Evolutionary conservation across 1,139 yeast species (phyloP).

Genomic region (Taphrina wiesneri): DNA sequence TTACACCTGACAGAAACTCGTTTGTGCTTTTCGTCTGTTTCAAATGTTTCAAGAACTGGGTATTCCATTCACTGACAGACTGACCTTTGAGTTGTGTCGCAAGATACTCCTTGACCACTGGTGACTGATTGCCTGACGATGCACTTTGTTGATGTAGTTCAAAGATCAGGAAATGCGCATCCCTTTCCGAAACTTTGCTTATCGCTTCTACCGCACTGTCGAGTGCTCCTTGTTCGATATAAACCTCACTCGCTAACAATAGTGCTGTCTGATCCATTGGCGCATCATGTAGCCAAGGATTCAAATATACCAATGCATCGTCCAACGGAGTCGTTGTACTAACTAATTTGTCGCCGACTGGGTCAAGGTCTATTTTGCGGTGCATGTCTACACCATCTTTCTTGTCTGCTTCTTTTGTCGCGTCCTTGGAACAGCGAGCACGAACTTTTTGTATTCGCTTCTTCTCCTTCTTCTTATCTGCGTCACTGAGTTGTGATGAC

Average conservation of each 20-base stretch:
- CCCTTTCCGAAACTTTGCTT: neutral
- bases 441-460: conserved; percentile 41
- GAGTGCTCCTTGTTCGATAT: conserved; percentile 4
- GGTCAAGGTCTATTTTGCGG: conserved; percentile 49
- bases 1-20: neutral
- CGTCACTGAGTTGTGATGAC: conserved; percentile 39
- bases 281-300: conserved; percentile 45
- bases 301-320: conserved; percentile 48
- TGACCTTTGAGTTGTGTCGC: neutral
- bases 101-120: neutral
- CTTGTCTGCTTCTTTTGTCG: conserved; percentile 39
- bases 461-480: conserved; percentile 48
- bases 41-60: neutral
- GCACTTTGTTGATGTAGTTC: neutral
- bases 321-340: conserved; percentile 49
- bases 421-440: conserved; percentile 42
- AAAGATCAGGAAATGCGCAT: neutral
- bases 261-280: conserved; percentile 46
- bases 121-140: neutral
- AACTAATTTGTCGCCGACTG: conserved; percentile 50
- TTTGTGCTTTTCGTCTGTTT: neutral
- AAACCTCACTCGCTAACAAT: conserved; percentile 42
- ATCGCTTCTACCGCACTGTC: neutral
- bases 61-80: neutral
- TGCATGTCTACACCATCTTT: conserved; percentile 40